phyloP scores from a whole-genome alignment of 2,329 filamentous ascomycete species.

The Calycina marina region DNA sequence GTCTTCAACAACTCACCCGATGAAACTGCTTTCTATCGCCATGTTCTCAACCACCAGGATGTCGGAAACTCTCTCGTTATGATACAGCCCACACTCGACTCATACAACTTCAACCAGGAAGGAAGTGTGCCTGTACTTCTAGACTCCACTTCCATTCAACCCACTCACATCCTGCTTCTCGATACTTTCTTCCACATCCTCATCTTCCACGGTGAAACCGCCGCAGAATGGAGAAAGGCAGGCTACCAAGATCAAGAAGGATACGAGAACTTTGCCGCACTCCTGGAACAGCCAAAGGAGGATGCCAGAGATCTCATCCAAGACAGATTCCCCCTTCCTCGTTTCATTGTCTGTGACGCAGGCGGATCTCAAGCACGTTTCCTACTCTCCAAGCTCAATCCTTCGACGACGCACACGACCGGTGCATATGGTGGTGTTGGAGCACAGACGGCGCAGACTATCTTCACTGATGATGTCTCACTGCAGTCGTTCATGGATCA shows the following conservation, averaged over 20 bases:
- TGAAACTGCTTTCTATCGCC: conserved; percentile 96
- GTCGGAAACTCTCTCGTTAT: conserved; percentile 94
- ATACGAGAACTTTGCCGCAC: conserved; percentile 84
- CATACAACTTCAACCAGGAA: conserved; percentile 84
- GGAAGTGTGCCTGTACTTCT: conserved; percentile 85
- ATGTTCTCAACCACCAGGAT: conserved; percentile 94
- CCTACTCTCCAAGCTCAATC: conserved; percentile 91
- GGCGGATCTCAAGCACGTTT: conserved; percentile 96
- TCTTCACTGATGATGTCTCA: conserved; percentile 97
- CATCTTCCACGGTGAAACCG: conserved; percentile 96
- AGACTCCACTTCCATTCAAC: conserved; percentile 91
- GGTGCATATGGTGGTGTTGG: conserved; percentile 82
- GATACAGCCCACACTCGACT: conserved; percentile 96
- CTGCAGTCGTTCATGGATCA: conserved; percentile 99
- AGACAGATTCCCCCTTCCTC: conserved; percentile 92
- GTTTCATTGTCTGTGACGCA: conserved; percentile 98
- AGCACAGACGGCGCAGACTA: conserved; percentile 81
- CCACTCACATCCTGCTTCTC: conserved; percentile 81
- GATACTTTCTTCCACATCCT: conserved; percentile 99
- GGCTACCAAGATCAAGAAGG: conserved; percentile 97
- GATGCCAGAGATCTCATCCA: conserved; percentile 94
- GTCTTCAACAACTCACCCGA: conserved; percentile 99
- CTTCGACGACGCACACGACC: conserved; percentile 89
- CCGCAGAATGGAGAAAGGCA: conserved; percentile 95
- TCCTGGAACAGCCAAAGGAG: conserved; percentile 89